Evolutionary conservation across 2,329 filamentous ascomycete species (phyloP), one percentile per base, ranked within the genome.

Genomic region (Beauveria varroae): DNA sequence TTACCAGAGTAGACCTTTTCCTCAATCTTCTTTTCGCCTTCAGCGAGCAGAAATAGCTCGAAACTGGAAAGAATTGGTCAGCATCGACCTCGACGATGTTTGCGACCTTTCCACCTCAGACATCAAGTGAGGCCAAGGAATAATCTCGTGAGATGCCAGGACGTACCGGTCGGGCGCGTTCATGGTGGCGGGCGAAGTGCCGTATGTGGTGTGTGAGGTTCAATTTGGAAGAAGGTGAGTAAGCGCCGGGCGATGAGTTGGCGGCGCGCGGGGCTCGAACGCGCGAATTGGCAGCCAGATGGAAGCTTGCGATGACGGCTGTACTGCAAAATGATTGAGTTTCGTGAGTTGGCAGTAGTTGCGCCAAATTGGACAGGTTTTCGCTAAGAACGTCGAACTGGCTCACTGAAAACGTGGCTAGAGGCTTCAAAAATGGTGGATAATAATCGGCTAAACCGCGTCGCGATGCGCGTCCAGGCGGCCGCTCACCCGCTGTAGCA

Each of bases 21-120:
- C 63, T 92, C 89, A 62, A 96, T 91, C 78, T 97, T 98, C 81
- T 93, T 95, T 82, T 99, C 91, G 64, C 88, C 92, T 54, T 92
- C 89, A 46, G 76, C 84, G 63, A 98, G 88, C 65, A 97, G 78
- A 78, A 97, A 98, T 54, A 96, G 85, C 81, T 98, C 95, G 79
- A 96, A 96, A 72, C 95, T 98, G 62, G 14, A 1, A 34, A 34
- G 14, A 14, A 34, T 3, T 30, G 63, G 67, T 70, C 60, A 68
- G 65, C 60, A 57, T 56, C 26, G 6, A 20, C 20, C 46, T 34
- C 28, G n/a, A n/a, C 37, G 3, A 16, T 6, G 1, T 16, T 20
- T 7, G 47, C 7, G 20, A 12, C 1, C 10, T 16, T 55, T 24
- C 24, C 60, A 59, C 58, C 26, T 37, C 18, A 26, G 7, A 44